These are phyloP conservation scores for Herpotrichia juniperi DNA, from an alignment of 2,329 filamentous ascomycete species.

Conservation along the genomic window DNA sequence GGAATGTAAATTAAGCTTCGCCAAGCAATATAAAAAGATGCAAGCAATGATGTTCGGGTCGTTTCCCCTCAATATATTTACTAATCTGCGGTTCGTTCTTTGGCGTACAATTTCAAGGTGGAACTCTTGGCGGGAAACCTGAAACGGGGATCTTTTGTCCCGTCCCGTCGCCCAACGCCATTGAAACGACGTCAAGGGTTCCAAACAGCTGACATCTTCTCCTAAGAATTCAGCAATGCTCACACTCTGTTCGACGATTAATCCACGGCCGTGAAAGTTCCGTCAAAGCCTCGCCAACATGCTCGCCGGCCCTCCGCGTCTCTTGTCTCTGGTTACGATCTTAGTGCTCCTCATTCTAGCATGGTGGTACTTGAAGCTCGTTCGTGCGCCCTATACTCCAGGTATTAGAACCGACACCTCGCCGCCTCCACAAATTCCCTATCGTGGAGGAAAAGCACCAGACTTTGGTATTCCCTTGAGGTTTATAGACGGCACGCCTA, in stretches of 20 bases:
- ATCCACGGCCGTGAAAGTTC: not conserved
- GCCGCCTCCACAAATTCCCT: conserved; percentile 12
- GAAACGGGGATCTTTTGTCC: not conserved
- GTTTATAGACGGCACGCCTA: conserved; percentile 36
- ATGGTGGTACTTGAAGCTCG: conserved; percentile 38
- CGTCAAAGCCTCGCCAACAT: conserved; percentile 22
- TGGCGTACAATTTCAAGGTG: not conserved
- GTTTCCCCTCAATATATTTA: not conserved
- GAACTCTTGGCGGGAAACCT: not conserved
- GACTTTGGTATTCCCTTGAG: conserved; percentile 43
- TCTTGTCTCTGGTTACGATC: conserved; percentile 34
- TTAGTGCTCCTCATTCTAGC: conserved; percentile 31
- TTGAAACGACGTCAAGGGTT: not conserved
- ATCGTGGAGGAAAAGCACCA: conserved; percentile 32
- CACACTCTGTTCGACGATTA: not conserved
- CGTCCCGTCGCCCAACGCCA: not conserved
- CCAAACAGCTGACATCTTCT: not conserved
- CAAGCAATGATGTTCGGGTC: not conserved
- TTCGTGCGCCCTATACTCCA: conserved; percentile 13
- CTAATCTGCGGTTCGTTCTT: not conserved
- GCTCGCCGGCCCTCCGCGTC: conserved; percentile 43
- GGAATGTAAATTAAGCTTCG: conserved; percentile 9
- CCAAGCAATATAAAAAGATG: conserved; percentile 4
- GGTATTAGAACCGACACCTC: conserved; percentile 19
- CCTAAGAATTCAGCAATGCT: conserved; percentile 1